Evolutionary conservation across 768 basidiomycete genomes (phyloP), one percentile per base, ranked within the genome.

Genomic region (Crepidotus variabilis): DNA sequence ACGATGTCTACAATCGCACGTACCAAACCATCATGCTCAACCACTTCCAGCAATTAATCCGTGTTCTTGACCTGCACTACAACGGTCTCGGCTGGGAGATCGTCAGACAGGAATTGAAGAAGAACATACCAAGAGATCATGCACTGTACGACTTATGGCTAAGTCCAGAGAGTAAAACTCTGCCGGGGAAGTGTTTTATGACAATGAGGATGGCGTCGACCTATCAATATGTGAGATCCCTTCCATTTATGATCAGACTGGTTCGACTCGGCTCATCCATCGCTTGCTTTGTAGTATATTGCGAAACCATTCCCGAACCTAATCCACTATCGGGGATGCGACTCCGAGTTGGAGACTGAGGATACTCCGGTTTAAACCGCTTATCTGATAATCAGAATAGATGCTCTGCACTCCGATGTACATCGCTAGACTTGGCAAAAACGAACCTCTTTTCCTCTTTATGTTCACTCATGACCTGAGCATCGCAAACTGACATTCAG

Each of bases 11-110:
- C 60, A 77, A 73, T 35, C 73, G 79, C 52, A 79, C 81, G 75
- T 83, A 83, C 60, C 82, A 84, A 69, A 78, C 81, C 2, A 71
- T 80, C 57, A 74, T 84, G 52, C 81, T 83, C 67, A 84, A 83
- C 58, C 82, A 85, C 51, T 69, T 85, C 24, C 83, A 85, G 61
- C 82, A 80, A 57, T 75, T 84, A 45, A 79, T 83, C 54, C 77
- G 83, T 2, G 77, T 85, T 5, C 75, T 85, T 54, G 81, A 72
- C 10, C 68, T 85, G 14, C 83, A 85, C 63, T 80, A 83, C 62
- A 78, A 75, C 49, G 81, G 82, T 16, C 68, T 62, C n/a, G 82
- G 81, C 2, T 84, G 82, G 80, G 69, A 68, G 9, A 63, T 83
- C 11, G 78, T 83, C 21, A 71, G 80, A 14, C 63, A 67, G n/a